Evolutionary conservation across 2,329 filamentous ascomycete species (phyloP), one percentile per base, ranked within the genome.

Genomic region (Nemania abortiva): DNA sequence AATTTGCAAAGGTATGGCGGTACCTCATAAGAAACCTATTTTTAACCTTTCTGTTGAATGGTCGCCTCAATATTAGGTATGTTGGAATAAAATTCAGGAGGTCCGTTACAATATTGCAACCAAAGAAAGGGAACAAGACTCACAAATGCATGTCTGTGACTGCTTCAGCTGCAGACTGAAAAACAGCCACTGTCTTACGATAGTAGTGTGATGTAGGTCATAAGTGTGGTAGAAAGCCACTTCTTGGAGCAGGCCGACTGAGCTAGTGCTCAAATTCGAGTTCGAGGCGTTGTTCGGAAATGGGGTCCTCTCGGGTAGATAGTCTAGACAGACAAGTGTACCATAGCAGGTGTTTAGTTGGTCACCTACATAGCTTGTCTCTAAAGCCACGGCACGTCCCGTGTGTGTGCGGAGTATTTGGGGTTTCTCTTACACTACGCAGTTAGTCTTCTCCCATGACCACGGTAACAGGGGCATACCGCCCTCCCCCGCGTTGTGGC

Each of bases 371-470:
- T 6, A 37, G 1, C 42, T 18, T 20, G n/a, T 18, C 42, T 29
- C 15, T 24, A 20, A 52, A 27, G 24, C 24, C 24, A 29, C 49
- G 49, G 49, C 49, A 52, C 49, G 22, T 52, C 49, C 49, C 49
- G 49, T 27, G 49, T 15, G 49, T 52, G 49, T 52, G 49, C 49
- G 49, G 49, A 52, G 49, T 18, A 52, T 29, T 52, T 18, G 42
- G 39, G 42, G 42, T 20, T 47, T 47, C 42, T 47, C n/a, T 47
- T 9, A 18, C 18, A n/a, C 15, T 18, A 11, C 34, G 34, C 11
- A 37, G 34, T 37, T 37, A 47, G 18, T 18, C 6, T 18, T 27
- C 42, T 47, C 42, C 42, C 42, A 47, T 47, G 42, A 47, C 42
- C 42, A 47, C n/a, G n/a, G 6, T 45, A 45, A 5, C n/a, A 6